Base-by-base conservation (phyloP, 139 green algal species). In the Chlamydomonas asymmetrica region DNA sequence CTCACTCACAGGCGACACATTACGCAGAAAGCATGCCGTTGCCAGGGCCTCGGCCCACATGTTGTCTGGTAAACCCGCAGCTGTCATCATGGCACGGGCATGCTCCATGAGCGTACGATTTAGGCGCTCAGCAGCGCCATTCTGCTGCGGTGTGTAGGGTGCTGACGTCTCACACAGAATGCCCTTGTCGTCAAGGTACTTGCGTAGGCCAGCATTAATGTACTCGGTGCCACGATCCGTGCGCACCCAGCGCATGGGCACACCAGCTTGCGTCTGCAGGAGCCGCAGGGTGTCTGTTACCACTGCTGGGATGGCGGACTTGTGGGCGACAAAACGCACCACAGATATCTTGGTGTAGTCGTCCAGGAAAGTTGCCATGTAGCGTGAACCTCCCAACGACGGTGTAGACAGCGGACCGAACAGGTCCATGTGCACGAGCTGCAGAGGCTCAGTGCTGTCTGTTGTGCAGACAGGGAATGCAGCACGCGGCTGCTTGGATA, bases 101-200 rank as follows among this genome's bases (percentile, higher is more conserved):
- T 72, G 29, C 57, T 81, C 75, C 57, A 40, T 74, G 52, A 34
- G 52, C 52, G 52, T 27, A 25, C 9, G 52, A 22, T 61, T 5
- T 7, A 61, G 52, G 9, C 23, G 52, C 52, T 82, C 76, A 43
- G 75, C 75, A 8, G 6, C 40, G 27, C 75, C 75, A 49, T 82
- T 76, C 67, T 82, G 75, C 45, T 76, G 41, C 0, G 67, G 75
- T 45, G 67, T 82, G 67, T 73, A 82, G 3, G 66, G 34, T 13
- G 71, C 65, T 37, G 40, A 63, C 9, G 31, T 49, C 49, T 82
- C 32, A 43, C 73, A 43, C 29, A 45, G 38, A 60, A 81, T 76
- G 40, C 75, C 75, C 41, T 73, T 59, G n/a, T 32, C 61, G 25
- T 27, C 10, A 59, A 48, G 70, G n/a, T 39, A 70, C 8, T 27